These are phyloP conservation scores for Boletus huronensis DNA, from an alignment of 768 basidiomycete species.

Conservation along the genomic window DNA sequence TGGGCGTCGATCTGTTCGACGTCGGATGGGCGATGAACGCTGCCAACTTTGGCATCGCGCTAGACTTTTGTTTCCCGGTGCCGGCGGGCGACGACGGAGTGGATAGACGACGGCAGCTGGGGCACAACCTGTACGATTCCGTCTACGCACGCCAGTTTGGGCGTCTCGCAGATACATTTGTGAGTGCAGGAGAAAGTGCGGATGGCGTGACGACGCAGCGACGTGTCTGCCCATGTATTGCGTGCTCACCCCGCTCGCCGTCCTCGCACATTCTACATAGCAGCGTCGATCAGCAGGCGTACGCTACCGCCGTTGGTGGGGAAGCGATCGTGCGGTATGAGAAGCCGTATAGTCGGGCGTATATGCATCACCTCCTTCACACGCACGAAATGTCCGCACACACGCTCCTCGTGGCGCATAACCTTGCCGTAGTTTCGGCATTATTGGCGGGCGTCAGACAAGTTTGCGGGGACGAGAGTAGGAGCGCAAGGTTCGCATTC, in stretches of 20 bases:
- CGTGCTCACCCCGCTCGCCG: conserved; percentile 50
- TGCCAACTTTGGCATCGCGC: conserved; percentile 65
- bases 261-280: conserved; percentile 43
- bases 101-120: conserved; percentile 35
- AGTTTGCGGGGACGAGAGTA: conserved; percentile 7
- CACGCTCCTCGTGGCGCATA: conserved; percentile 70
- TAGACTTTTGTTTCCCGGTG: conserved; percentile 76
- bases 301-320: background rate
- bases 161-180: conserved; percentile 43
- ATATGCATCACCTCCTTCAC: conserved; percentile 79
- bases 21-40: conserved; percentile 66
- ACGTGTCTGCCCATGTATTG: conserved; percentile 46
- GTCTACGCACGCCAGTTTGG: conserved; percentile 60
- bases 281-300: conserved; percentile 34
- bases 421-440: conserved; percentile 59
- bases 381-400: conserved; percentile 92
- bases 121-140: conserved; percentile 68
- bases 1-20: conserved; percentile 78
- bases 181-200: conserved; percentile 8
- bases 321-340: conserved; percentile 13
- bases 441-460: conserved; percentile 62
- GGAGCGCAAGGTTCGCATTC: conserved; percentile 28
- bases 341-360: conserved; percentile 50
- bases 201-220: background rate
- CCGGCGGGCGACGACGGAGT: conserved; percentile 5